These are phyloP conservation scores for Mortierella sp. DNA, from an alignment of 371 early-diverging fungal species.

Conservation along the genomic window DNA sequence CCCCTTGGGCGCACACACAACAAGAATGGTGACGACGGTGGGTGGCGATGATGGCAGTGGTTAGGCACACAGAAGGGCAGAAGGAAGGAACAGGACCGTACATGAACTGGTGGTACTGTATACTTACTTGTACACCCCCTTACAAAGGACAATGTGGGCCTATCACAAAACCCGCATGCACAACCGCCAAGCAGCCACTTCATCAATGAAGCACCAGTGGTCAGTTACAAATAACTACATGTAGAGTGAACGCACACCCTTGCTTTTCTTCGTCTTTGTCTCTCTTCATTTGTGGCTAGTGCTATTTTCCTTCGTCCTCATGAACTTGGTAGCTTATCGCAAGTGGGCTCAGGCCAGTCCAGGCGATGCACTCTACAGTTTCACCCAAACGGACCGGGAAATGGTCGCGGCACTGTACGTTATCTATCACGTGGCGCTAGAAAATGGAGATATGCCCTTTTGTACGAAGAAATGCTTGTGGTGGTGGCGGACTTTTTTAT, in stretches of 20 bases:
- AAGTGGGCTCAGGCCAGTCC: too few species aligned
- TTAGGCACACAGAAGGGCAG: too few species aligned
- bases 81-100: too few species aligned
- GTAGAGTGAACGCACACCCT: background rate
- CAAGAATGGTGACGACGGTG: background rate
- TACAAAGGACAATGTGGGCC: background rate
- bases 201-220: too few species aligned
- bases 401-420: too few species aligned
- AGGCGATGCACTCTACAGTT: background rate
- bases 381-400: too few species aligned
- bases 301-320: background rate
- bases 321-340: too few species aligned
- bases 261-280: too few species aligned
- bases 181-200: background rate
- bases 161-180: background rate
- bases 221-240: too few species aligned
- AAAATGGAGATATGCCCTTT: background rate
- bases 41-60: too few species aligned
- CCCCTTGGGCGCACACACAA: background rate
- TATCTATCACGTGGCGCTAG: constrained; percentile 6
- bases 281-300: background rate
- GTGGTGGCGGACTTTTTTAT: background rate
- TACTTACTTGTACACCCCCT: too few species aligned
- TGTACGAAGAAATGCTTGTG: background rate
- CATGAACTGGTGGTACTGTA: too few species aligned